Base-by-base conservation (phyloP, 805 yeast genomes). In the Ogataea ganodermae region DNA sequence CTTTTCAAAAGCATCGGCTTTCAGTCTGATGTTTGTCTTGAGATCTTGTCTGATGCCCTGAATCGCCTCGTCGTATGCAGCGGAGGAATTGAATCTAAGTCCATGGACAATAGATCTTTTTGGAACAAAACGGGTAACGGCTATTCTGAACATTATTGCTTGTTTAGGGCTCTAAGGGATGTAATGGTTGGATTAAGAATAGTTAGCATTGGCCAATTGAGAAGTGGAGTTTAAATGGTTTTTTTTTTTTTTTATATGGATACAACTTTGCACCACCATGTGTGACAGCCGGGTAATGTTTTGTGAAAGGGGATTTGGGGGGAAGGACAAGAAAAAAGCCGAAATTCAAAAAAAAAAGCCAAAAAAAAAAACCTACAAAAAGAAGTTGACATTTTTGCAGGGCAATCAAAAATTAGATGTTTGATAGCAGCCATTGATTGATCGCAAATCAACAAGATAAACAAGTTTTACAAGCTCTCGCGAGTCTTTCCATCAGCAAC, bases 1-100 rank as follows among this genome's bases (percentile, higher is more conserved):
- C 45, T 72, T 71, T 54, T 67, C 68, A 17, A 67, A 42, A 3
- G 61, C 60, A 42, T 67, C 69, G 14, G 66, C 67, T 42, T 63
- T 69, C 44, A 53, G 48, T 50, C 71, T 58, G 44, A 69, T 66
- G 37, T 61, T 65, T 2, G 52, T 37, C 37, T 69, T 69, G 37
- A 69, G 50, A 45, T 68, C 73, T n/a, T 58, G 51, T 55, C 72
- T 61, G 22, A 69, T 49, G 1, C 51, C 8, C 17, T 36, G 37
- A 17, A 66, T 51, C 1, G 63, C 59, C 16, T 56, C 59, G 35
- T 64, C 63, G 38, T 61, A 64, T 8, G 62, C 61, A 7, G 58
- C 53, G 4, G 68, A 59, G 2, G 63, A 60, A 22, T 62, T 57
- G 41, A 53, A 59, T 57, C 71, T 59, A 23, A 33, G 36, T n/a